Percentiles rank a stretch among this genome's conserved stretches.
Evolutionary conservation across 257 asterid species (phyloP).

Genomic region (Gentiana dahurica): DNA sequence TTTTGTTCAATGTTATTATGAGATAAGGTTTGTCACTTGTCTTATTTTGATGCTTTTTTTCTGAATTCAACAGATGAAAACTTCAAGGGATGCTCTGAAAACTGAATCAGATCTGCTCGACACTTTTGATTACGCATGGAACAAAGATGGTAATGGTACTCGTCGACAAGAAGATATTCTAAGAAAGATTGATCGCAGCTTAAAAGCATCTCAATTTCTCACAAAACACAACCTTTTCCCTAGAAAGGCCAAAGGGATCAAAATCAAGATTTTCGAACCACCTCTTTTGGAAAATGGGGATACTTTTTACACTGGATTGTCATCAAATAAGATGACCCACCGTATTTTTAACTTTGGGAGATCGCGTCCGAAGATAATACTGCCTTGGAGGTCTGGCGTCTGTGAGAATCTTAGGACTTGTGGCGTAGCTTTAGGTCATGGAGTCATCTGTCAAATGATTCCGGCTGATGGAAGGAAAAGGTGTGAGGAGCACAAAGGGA

Average conservation of each 20-base stretch:
- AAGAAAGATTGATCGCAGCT: conserved; percentile 26
- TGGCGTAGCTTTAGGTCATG: conserved; percentile 65
- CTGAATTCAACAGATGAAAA: conserved; percentile 42
- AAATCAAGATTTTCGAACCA: conserved; percentile 33
- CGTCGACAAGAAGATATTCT: conserved; percentile 62
- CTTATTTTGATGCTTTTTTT: background rate
- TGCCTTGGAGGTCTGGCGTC: conserved; percentile 14
- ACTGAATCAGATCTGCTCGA: conserved; percentile 72
- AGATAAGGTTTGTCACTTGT: too few species aligned
- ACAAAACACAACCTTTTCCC: conserved; percentile 31
- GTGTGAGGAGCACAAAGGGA: conserved; percentile 81
- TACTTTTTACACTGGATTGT: conserved; percentile 9
- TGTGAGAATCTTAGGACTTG: conserved; percentile 25
- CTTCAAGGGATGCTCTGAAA: conserved; percentile 61
- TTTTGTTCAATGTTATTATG: background rate
- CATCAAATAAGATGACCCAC: conserved; percentile 19
- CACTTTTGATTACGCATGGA: conserved; percentile 88
- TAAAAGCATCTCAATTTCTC: conserved; percentile 30
- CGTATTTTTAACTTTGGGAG: conserved; percentile 48
- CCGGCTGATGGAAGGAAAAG: conserved; percentile 69
- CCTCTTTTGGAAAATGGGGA: conserved; percentile 22
- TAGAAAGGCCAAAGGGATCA: conserved; percentile 48
- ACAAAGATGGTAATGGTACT: conserved; percentile 63
- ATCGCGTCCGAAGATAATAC: conserved; percentile 21
- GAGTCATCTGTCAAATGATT: conserved; percentile 48